phyloP scores from a whole-genome alignment of 148 eudicot species.

The Hydrangea macrophylla region DNA sequence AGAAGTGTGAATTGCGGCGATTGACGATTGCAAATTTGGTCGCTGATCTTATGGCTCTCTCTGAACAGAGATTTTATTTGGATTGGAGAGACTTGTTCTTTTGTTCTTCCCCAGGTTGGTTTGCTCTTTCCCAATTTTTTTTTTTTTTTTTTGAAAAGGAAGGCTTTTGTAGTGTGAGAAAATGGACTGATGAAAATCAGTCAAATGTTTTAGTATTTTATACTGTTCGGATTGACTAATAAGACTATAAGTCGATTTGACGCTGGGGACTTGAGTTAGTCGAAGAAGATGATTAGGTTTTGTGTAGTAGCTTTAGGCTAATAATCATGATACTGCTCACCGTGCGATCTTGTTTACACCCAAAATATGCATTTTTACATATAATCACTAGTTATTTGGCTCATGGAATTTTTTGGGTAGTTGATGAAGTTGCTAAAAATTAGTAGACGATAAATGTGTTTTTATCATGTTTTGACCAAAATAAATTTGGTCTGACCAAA shows the following conservation, averaged over 20 bases:
- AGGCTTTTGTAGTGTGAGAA: conserved; percentile 15
- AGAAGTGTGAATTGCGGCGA: conserved; percentile 26
- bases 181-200: background rate
- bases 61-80: background rate
- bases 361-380: no score
- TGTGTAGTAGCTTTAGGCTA: conserved; percentile 7
- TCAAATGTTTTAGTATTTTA: background rate
- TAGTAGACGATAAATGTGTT: no score
- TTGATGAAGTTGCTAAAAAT: no score
- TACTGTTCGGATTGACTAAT: background rate
- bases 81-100: background rate
- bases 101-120: background rate
- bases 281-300: conserved; percentile 2
- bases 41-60: background rate
- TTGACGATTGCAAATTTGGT: conserved; percentile 5
- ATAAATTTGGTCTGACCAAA: no score
- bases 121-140: conserved; percentile 20
- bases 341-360: no score
- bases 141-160: conserved; percentile 36
- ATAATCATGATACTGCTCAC: background rate
- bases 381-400: no score
- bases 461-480: no score
- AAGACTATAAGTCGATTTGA: no score
- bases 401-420: no score
- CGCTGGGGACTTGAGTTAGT: background rate